phyloP scores from a whole-genome alignment of 2,329 filamentous ascomycete species.

The Parastagonospora avenae region DNA sequence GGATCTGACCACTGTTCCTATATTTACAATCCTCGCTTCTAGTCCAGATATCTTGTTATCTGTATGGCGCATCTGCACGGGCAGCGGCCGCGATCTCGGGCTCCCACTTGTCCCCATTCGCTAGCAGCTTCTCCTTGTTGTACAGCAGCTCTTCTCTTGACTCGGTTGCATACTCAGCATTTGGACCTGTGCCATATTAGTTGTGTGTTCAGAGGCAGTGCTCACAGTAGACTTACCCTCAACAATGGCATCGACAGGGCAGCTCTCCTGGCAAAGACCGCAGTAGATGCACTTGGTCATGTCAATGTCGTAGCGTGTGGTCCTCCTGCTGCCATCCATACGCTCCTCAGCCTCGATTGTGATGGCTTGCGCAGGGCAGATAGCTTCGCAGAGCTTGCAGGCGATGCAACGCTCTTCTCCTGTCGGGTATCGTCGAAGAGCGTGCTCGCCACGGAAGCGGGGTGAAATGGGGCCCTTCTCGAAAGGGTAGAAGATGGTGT shows the following conservation, averaged over 20 bases:
- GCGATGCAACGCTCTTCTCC: conserved; percentile 99
- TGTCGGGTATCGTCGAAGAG: conserved; percentile 91
- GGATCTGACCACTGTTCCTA: conserved; percentile 21
- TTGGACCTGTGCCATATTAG: conserved; percentile 58
- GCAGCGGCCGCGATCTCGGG: conserved; percentile 92
- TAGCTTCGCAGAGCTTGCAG: conserved; percentile 98
- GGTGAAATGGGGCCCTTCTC: conserved; percentile 99
- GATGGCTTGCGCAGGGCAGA: conserved; percentile 97
- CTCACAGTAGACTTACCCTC: conserved; percentile 60
- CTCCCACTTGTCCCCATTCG: conserved; percentile 82
- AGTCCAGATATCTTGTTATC: conserved; percentile 32
- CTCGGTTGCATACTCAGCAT: conserved; percentile 76
- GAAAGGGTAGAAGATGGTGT: conserved; percentile 98
- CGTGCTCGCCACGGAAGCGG: conserved; percentile 97
- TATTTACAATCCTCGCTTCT: conserved; percentile 39
- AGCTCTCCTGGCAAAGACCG: conserved; percentile 98
- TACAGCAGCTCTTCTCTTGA: conserved; percentile 92
- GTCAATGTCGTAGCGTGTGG: conserved; percentile 97
- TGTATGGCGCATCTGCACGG: conserved; percentile 85
- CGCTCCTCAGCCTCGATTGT: conserved; percentile 99
- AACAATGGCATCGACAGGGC: conserved; percentile 94
- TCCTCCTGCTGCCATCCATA: conserved; percentile 91
- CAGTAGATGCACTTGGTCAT: conserved; percentile 99
- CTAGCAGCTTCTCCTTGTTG: conserved; percentile 93
- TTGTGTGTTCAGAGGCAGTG: not conserved